Evolutionary conservation across 129 eudicot genomes (phyloP).

Genomic region (Pseudognaphalium luteoalbum): DNA sequence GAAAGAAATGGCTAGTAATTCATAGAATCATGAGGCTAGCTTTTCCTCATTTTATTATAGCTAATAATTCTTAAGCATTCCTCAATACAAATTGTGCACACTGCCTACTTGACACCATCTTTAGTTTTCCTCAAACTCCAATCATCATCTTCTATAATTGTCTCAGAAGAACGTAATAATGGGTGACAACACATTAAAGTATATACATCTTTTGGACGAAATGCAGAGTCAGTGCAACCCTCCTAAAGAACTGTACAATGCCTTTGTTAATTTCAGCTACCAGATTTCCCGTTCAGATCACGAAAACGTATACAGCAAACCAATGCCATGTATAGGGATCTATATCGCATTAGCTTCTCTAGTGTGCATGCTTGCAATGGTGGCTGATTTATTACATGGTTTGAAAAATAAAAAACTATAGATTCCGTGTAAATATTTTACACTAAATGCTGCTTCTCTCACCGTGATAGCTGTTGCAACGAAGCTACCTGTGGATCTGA

Average conservation of each 20-base stretch:
- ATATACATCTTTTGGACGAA: neutral
- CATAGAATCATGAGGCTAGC: too few relatives aligned
- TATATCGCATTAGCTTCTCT: conserved; percentile 18
- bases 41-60: too few relatives aligned
- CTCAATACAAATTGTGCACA: too few relatives aligned
- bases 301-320: neutral
- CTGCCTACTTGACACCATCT: too few relatives aligned
- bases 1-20: too few relatives aligned
- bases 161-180: neutral
- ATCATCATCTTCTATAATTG: too few relatives aligned
- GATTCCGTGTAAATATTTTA: conserved; percentile 36
- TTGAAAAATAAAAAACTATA: conserved; percentile 13
- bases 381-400: conserved; percentile 20
- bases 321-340: conserved; percentile 21
- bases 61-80: too few relatives aligned
- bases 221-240: too few relatives aligned
- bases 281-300: neutral
- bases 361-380: conserved; percentile 10
- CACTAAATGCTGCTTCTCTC: conserved; percentile 30
- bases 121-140: too few relatives aligned
- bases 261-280: neutral
- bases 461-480: conserved; percentile 29
- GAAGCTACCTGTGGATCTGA: conserved; percentile 33
- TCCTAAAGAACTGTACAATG: neutral
- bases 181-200: neutral